Evolutionary conservation across 495 filamentous ascomycete species (phyloP).

Genomic region (Neurospora sp.): DNA sequence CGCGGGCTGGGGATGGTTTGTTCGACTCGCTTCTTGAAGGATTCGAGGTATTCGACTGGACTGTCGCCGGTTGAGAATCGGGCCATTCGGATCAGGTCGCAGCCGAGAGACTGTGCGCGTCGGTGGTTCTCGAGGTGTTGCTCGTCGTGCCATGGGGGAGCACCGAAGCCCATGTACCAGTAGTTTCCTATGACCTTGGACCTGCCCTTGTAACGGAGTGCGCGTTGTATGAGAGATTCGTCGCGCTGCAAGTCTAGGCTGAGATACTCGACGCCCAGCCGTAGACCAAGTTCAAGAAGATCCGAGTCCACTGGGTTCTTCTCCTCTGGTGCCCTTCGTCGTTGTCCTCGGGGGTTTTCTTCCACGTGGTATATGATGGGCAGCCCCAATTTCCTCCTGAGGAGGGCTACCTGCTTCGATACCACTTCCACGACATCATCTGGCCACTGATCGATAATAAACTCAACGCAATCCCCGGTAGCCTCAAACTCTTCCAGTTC

Average conservation of each 20-base stretch:
- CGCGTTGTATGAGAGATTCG: constrained; percentile 37
- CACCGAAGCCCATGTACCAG: constrained; percentile 38
- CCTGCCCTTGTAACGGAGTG: constrained; percentile 49
- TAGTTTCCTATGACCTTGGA: constrained; percentile 70
- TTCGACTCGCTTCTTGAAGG: constrained; percentile 40
- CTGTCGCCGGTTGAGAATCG: constrained; percentile 49
- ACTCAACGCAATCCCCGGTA: constrained; percentile 61
- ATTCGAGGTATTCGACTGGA: constrained; percentile 47
- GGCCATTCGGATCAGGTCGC: constrained; percentile 59
- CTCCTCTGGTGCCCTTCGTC: constrained; percentile 22
- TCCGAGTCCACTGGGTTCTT: constrained; percentile 46
- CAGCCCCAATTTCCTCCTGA: constrained; percentile 52
- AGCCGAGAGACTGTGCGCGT: constrained; percentile 52
- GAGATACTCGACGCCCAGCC: constrained; percentile 65
- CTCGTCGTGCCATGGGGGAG: constrained; percentile 53
- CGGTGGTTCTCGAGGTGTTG: constrained; percentile 45
- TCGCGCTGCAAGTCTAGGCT: constrained; percentile 54
- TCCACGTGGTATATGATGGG: constrained; percentile 65
- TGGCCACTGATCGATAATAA: constrained; percentile 57
- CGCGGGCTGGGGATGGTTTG: constrained; percentile 43
- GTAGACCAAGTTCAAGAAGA: constrained; percentile 56
- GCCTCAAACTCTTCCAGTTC: constrained; percentile 57
- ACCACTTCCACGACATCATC: constrained; percentile 39
- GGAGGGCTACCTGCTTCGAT: constrained; percentile 46
- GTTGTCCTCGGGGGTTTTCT: constrained; percentile 37